Evolutionary conservation across 108 stramenopile genomes (phyloP).

Genomic region (Mayamaea pseudoterrestris): DNA sequence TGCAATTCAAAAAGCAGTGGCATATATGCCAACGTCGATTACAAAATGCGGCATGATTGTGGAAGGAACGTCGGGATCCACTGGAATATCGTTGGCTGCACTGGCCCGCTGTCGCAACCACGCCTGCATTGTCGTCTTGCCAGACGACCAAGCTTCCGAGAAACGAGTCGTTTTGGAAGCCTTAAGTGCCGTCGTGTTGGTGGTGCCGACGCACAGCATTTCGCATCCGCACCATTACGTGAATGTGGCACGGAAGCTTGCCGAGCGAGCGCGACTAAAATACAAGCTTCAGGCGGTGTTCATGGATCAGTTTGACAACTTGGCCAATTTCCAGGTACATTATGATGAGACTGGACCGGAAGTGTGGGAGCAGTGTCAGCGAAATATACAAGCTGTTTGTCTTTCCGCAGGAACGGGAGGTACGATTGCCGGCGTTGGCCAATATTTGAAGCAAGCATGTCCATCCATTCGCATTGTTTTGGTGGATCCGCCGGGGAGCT

Average conservation of each 20-base stretch:
- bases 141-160: constrained; percentile 90
- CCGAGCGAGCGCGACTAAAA: constrained; percentile 14
- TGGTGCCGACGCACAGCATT: constrained; percentile 80
- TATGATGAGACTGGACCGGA: constrained; percentile 82
- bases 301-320: constrained; percentile 94
- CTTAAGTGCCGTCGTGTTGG: constrained; percentile 72
- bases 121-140: constrained; percentile 80
- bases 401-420: constrained; percentile 97
- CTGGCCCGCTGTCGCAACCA: constrained; percentile 76
- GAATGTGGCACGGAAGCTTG: constrained; percentile 64
- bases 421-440: constrained; percentile 85
- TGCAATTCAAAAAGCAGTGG: constrained; percentile 23
- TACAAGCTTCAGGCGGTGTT: constrained; percentile 60
- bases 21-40: too few species aligned
- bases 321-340: constrained; percentile 78
- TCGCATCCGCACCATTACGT: constrained; percentile 93
- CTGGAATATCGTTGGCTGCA: constrained; percentile 87
- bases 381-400: constrained; percentile 79
- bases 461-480: constrained; percentile 42
- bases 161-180: constrained; percentile 57
- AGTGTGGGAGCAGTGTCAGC: constrained; percentile 48
- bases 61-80: constrained; percentile 94
- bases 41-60: constrained; percentile 79
- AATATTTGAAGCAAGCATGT: constrained; percentile 50
- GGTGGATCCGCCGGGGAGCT: constrained; percentile 89